Conservation (phyloP, 169 alveolate genomes). For the Eimeria necatrix region DNA sequence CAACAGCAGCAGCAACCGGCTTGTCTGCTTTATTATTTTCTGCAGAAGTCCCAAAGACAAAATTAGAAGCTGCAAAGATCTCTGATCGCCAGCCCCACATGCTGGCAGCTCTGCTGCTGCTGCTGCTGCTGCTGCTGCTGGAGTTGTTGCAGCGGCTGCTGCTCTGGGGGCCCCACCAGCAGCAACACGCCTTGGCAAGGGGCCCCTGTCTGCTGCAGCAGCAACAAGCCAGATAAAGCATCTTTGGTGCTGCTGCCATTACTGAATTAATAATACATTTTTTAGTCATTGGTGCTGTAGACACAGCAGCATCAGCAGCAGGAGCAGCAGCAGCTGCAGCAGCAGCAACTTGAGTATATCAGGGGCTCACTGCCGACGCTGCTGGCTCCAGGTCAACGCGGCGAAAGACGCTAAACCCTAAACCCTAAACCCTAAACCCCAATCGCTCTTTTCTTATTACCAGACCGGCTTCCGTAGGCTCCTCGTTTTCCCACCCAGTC, state of each 20-base stretch:
- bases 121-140: constrained; percentile 2
- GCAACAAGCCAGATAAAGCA: not conserved
- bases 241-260: not conserved
- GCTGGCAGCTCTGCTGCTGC: not conserved
- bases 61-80: not conserved
- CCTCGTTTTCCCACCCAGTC: too few species aligned
- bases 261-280: not conserved
- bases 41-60: not conserved
- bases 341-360: not conserved
- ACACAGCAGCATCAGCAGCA: constrained; percentile 13
- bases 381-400: too few species aligned
- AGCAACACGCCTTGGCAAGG: not conserved
- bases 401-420: too few species aligned
- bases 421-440: too few species aligned
- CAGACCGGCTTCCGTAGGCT: too few species aligned
- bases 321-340: not conserved
- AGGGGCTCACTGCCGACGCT: too few species aligned
- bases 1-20: not conserved
- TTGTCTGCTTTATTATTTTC: not conserved
- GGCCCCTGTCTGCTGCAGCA: constrained; percentile 1
- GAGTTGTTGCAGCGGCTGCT: not conserved
- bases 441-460: too few species aligned
- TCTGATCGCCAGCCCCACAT: not conserved
- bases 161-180: constrained; percentile 20
- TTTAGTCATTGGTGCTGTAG: too few species aligned